Base-by-base conservation (phyloP, 169 alveolate genomes). In the Miamiensis avidus region DNA sequence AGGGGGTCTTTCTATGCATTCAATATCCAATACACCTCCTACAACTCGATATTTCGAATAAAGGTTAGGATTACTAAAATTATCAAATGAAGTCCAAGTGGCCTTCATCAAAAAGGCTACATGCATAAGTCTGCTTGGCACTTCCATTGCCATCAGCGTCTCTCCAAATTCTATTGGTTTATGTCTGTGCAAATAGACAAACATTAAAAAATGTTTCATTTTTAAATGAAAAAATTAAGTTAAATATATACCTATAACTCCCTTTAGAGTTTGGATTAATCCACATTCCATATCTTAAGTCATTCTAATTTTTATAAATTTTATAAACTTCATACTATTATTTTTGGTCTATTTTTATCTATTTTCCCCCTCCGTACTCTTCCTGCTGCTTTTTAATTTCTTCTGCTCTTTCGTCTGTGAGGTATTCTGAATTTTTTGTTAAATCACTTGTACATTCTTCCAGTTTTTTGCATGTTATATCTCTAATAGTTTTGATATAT, bases 11-110 rank as follows among this genome's bases (percentile, higher is more conserved):
- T 79, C 72, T 29, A 86, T 49, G 75, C 84, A 86, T 29, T 86
- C 90, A 0, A 86, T 73, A 86, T 86, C 82, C 31, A 86, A 34
- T 0, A 86, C 87, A 25, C 90, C 90, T 31, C 90, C 90, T 65
- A 86, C 81, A n/a, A 86, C 82, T 32, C 83, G 74, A 76, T 81
- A 49, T 81, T 74, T 86, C 31, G 49, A 65, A 65, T 86, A 77
- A 34, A n/a, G 28, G 69, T 81, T 78, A 16, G 82, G 83, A 76
- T 20, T 74, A 49, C 81, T 34, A 31, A 74, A 86, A 79, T 81
- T 85, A 81, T 86, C 90, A 64, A 34, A 86, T 20, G 87, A 81
- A 30, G 84, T 81, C 86, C 87, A 86, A 74, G 65, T 29, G 29
- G 84, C 85, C 75, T 86, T 86, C 82, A 81, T 65, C 34, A 86